Conservation (phyloP, 2,329 filamentous ascomycete species). For the Trichoderma asperellum region DNA sequence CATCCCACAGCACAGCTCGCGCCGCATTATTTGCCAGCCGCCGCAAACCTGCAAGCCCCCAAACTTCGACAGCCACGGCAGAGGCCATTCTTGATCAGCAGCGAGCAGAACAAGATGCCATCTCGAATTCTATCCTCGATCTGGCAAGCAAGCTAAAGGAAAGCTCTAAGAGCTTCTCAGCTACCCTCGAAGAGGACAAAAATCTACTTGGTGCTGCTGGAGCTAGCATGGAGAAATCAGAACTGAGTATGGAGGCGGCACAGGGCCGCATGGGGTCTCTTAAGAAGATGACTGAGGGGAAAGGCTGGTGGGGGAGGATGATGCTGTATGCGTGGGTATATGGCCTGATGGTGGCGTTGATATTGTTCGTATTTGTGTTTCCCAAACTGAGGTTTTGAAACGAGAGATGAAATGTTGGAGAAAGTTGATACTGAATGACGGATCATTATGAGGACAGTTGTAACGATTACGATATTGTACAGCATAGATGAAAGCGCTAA, state of each 20-base stretch:
- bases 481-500: slow-evolving; percentile 20
- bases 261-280: slow-evolving; percentile 77
- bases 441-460: background rate
- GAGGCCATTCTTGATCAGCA: slow-evolving; percentile 78
- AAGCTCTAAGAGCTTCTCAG: slow-evolving; percentile 72
- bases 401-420: background rate
- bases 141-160: slow-evolving; percentile 79
- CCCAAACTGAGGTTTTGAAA: slow-evolving; percentile 82
- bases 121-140: slow-evolving; percentile 79
- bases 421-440: background rate
- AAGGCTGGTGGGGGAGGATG: slow-evolving; percentile 83
- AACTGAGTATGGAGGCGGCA: slow-evolving; percentile 75
- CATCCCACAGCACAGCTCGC: slow-evolving; percentile 45
- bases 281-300: slow-evolving; percentile 80
- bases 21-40: slow-evolving; percentile 51
- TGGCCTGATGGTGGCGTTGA: slow-evolving; percentile 74
- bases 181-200: slow-evolving; percentile 72
- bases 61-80: slow-evolving; percentile 55
- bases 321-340: slow-evolving; percentile 84
- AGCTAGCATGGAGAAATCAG: slow-evolving; percentile 76
- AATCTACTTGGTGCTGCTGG: slow-evolving; percentile 72
- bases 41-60: slow-evolving; percentile 42
- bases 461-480: slow-evolving; percentile 8
- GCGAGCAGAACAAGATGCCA: slow-evolving; percentile 77
- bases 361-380: slow-evolving; percentile 81